Conservation (phyloP, 495 filamentous ascomycete genomes). For the Lasiosphaeris hirsuta region DNA sequence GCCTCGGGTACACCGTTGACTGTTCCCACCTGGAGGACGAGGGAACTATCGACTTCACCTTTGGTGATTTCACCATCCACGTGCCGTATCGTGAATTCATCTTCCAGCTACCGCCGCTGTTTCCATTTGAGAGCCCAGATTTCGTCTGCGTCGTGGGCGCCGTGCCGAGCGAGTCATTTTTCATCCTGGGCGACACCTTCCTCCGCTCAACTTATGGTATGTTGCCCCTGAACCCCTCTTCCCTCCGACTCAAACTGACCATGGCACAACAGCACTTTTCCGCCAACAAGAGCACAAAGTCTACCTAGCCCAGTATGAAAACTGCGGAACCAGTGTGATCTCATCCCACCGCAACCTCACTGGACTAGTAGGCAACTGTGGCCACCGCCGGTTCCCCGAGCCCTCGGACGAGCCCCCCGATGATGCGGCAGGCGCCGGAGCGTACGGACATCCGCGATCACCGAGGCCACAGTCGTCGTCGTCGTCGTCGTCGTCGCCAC, state of each 20-base stretch:
- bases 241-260: neutral
- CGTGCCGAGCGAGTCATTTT: conserved; percentile 30
- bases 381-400: neutral
- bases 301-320: conserved; percentile 17
- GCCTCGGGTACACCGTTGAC: conserved; percentile 39
- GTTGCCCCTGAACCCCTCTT: neutral
- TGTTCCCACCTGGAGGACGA: conserved; percentile 53
- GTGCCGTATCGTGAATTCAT: conserved; percentile 71
- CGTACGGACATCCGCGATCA: neutral
- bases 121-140: conserved; percentile 20
- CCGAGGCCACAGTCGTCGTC: neutral
- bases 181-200: conserved; percentile 75
- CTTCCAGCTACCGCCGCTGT: conserved; percentile 43
- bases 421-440: neutral
- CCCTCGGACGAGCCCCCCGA: neutral
- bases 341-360: conserved; percentile 17
- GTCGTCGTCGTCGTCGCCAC: neutral
- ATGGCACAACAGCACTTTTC: conserved; percentile 15
- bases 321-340: conserved; percentile 23
- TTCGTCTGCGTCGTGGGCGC: conserved; percentile 41
- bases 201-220: conserved; percentile 72
- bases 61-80: conserved; percentile 57
- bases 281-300: conserved; percentile 25
- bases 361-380: conserved; percentile 15
- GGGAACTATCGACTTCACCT: conserved; percentile 60